Evolutionary conservation across 176 grass and related monocot species (phyloP).

Genomic region (Musa beccarii): DNA sequence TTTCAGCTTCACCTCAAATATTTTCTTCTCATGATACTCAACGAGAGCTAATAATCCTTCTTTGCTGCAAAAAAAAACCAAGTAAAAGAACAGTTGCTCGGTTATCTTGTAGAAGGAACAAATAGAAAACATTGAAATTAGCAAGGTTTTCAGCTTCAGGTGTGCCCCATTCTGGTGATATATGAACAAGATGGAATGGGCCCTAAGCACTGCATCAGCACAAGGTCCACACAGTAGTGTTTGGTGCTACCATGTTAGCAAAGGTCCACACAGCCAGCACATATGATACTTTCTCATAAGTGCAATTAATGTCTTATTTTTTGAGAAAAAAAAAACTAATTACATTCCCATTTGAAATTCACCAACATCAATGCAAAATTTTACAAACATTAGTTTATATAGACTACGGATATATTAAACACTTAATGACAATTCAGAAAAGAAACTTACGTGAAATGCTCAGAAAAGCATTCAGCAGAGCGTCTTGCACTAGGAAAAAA

Average conservation of each 20-base stretch:
- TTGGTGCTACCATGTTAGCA: too few relatives aligned
- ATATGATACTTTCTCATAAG: too few relatives aligned
- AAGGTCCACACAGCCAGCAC: too few relatives aligned
- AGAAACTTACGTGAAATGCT: slow-evolving; percentile 70
- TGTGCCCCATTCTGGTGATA: too few relatives aligned
- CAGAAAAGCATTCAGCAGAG: slow-evolving; percentile 63
- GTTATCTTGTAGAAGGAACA: background rate
- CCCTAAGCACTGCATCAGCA: too few relatives aligned
- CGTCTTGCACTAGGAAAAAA: slow-evolving; percentile 72
- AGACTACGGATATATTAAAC: background rate
- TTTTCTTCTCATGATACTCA: slow-evolving; percentile 91
- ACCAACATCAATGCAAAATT: background rate
- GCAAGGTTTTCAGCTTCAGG: too few relatives aligned
- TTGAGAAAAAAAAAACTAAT: too few relatives aligned
- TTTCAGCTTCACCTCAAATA: slow-evolving; percentile 90
- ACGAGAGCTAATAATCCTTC: slow-evolving; percentile 76
- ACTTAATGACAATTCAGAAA: background rate
- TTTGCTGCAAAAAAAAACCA: slow-evolving; percentile 4
- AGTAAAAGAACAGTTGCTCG: background rate
- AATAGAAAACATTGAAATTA: background rate
- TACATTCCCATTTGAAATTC: too few relatives aligned
- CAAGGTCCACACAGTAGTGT: too few relatives aligned
- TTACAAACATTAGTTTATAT: background rate
- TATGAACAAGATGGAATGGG: too few relatives aligned
- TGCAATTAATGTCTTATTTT: too few relatives aligned